Evolutionary conservation across 2,329 filamentous ascomycete species (phyloP), one percentile per base, ranked within the genome.

Genomic region (Pseudocercospora cruenta): DNA sequence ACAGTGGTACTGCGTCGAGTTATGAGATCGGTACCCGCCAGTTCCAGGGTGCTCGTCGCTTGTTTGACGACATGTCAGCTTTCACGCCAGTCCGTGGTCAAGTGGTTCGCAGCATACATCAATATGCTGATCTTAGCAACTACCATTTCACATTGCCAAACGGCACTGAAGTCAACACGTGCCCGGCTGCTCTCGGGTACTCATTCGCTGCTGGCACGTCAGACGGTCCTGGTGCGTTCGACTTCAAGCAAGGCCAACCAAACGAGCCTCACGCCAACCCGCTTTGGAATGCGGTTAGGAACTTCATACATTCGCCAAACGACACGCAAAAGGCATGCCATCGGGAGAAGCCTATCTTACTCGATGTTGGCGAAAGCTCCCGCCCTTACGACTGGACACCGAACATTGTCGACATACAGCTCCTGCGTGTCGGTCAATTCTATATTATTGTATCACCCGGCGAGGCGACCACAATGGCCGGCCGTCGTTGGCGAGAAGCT

Each of bases 161-260:
- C 71, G 91, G 91, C 54, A 88, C 87, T 2, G 80, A 80, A 31
- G 91, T 89, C 6, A 83, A 81, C 58, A 96, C 94, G 0, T 98
- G 94, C 72, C 90, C 93, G 3, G 94, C 94, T 0, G 93, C 93
- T 0, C 82, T 98, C 66, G 94, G 94, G 5, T 96, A 95, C 76
- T 94, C 91, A 0, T 98, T 98, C 76, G 94, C 94, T 0, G 94
- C 92, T 0, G 94, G 94, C 10, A 98, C 94, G 0, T 92, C 92
- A 0, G 94, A 98, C 77, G 93, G 94, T 5, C 94, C 94, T 0
- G 94, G 94, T 0, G 89, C 88, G 0, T 96, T 97, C 74, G 94
- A 98, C 79, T 97, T 98, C 77, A 95, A 92, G 1, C 94, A 98
- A 76, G 94, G 93, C 70, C 87, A 91, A 70, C 89, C 90, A 0